These are phyloP conservation scores for Rehmannia glutinosa DNA, from an alignment of 257 asterid species.

Conservation along the genomic window DNA sequence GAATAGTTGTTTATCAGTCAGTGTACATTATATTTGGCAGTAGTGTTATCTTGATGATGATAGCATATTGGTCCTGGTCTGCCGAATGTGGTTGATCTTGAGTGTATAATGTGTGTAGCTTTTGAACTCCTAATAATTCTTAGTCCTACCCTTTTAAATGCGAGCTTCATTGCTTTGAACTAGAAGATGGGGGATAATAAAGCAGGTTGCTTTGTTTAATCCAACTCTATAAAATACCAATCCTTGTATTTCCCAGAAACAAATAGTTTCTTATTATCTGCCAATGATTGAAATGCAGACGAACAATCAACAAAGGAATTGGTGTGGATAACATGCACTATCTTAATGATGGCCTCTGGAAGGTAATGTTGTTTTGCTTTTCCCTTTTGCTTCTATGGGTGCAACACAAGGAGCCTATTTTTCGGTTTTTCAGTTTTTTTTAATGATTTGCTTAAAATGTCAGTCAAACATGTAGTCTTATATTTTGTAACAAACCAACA, in stretches of 20 bases:
- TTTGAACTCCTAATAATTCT: no score
- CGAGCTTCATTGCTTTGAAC: background rate
- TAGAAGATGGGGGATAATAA: background rate
- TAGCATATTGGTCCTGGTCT: no score
- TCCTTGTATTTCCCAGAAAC: background rate
- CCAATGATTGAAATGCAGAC: constrained; percentile 42
- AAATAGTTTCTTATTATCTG: background rate
- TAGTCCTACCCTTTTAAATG: background rate
- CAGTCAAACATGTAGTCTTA: background rate
- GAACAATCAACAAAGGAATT: constrained; percentile 83
- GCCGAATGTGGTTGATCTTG: background rate
- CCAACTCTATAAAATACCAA: background rate
- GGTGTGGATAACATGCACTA: constrained; percentile 98
- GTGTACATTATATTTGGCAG: no score
- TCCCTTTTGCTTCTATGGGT: background rate
- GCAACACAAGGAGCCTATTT: background rate
- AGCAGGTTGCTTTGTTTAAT: background rate
- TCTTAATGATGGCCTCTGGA: constrained; percentile 99
- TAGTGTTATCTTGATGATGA: no score
- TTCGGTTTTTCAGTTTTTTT: background rate
- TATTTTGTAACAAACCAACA: background rate
- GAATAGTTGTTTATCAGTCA: no score
- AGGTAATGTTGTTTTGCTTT: constrained; percentile 40
- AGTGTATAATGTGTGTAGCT: no score
- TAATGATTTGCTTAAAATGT: background rate